phyloP scores from a whole-genome alignment of 164 flowering plant genomes.

The Protea cynaroides region DNA sequence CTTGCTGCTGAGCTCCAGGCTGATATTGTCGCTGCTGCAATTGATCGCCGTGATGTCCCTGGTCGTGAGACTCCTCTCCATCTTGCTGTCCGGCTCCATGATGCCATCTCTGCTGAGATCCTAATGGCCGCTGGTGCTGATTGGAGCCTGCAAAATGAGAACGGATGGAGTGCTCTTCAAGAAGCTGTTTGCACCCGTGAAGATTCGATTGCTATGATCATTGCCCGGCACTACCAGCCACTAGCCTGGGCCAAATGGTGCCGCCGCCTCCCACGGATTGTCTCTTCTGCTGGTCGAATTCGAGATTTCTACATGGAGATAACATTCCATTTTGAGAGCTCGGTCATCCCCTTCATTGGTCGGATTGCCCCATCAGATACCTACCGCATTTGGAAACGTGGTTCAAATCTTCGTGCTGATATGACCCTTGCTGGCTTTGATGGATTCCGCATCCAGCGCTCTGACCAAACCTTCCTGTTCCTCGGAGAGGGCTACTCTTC shows the following conservation, averaged over 20 bases:
- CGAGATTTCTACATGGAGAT: conserved; percentile 99
- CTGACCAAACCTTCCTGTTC: conserved; percentile 92
- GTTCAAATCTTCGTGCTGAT: conserved; percentile 94
- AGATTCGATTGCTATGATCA: conserved; percentile 84
- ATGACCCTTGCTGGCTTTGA: conserved; percentile 99
- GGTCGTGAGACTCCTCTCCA: conserved; percentile 99
- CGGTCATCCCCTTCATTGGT: conserved; percentile 92
- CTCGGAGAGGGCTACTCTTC: conserved; percentile 84
- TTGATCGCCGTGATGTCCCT: conserved; percentile 94
- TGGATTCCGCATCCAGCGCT: conserved; percentile 92
- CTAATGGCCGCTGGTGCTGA: conserved; percentile 96
- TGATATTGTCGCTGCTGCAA: conserved; percentile 66
- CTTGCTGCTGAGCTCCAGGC: conserved; percentile 72
- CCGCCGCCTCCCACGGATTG: conserved; percentile 86
- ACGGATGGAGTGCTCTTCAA: conserved; percentile 98
- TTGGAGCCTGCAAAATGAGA: conserved; percentile 97
- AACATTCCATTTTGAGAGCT: conserved; percentile 94
- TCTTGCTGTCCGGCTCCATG: conserved; percentile 83
- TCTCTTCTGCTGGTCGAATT: conserved; percentile 74
- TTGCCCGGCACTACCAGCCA: conserved; percentile 95
- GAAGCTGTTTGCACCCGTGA: conserved; percentile 96
- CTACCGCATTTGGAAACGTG: conserved; percentile 95
- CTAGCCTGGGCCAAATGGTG: conserved; percentile 99
- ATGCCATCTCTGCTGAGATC: conserved; percentile 77
- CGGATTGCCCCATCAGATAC: conserved; percentile 99